Evolutionary conservation across 768 basidiomycete species (phyloP).

Genomic region (Asterophora lycoperdoides): DNA sequence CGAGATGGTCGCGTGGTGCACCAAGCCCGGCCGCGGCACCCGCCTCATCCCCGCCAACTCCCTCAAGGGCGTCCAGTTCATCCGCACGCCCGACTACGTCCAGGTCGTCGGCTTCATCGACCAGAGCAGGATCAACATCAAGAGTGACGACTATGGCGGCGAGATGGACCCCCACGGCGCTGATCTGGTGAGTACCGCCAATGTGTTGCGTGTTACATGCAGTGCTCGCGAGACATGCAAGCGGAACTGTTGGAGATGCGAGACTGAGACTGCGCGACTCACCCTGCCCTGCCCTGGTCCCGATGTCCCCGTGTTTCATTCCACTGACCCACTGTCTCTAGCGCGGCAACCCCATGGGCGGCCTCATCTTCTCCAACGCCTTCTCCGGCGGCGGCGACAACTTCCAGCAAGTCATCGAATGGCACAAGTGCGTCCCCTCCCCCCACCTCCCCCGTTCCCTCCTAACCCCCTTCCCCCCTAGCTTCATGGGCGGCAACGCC

Average conservation of each 20-base stretch:
- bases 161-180: too few species aligned
- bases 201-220: too few species aligned
- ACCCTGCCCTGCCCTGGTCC: background rate
- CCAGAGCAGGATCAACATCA: conserved; percentile 51
- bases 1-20: conserved; percentile 73
- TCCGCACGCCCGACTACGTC: conserved; percentile 32
- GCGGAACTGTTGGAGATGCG: too few species aligned
- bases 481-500: conserved; percentile 49
- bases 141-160: conserved; percentile 52
- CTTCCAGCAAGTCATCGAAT: conserved; percentile 48
- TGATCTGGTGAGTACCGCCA: too few species aligned
- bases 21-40: conserved; percentile 64
- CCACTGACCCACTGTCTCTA: conserved; percentile 20
- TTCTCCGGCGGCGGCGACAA: conserved; percentile 23
- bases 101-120: conserved; percentile 56
- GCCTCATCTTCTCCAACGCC: conserved; percentile 19
- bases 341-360: conserved; percentile 74
- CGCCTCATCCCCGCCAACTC: conserved; percentile 61
- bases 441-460: conserved; percentile 9
- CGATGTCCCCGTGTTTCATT: too few species aligned
- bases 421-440: conserved; percentile 44
- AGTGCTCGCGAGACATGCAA: too few species aligned
- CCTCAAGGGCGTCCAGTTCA: conserved; percentile 47
- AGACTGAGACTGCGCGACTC: too few species aligned
- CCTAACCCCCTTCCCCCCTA: conserved; percentile 14